Base-by-base conservation (phyloP, 2,329 filamentous ascomycete genomes). In the Apiospora malaysiana region DNA sequence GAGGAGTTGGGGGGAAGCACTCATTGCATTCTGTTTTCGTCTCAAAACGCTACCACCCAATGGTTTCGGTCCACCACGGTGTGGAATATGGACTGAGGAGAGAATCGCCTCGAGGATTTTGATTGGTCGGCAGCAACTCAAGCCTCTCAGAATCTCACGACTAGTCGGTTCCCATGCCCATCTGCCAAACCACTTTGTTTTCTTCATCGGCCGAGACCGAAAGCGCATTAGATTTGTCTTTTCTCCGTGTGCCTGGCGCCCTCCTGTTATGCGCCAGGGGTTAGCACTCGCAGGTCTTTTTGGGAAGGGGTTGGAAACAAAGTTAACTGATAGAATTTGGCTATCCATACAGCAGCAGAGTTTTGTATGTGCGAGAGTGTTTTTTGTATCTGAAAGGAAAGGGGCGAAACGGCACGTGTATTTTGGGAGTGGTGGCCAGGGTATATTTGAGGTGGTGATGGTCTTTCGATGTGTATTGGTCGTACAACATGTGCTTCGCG, bases 1-100 rank as follows among this genome's bases (percentile, higher is more conserved):
- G 75, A 75, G 76, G 77, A 76, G 75, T 77, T 77, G 70, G 76
- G 75, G 73, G 73, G 71, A 37, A 73, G 71, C 23, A 47, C 43
- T 46, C 43, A 49, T n/a, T 49, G 32, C 27, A 56, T 68, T 49
- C 14, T 68, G 73, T 74, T 74, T 74, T 67, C 73, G 14, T 63
- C 18, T 37, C 32, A 63, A 56, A 63, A 18, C 32, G 56, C 32
- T 23, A 32, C n/a, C 56, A 23, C 56, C 56, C 21, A 18, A n/a
- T 40, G 56, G 56, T n/a, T 9, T 40, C 40, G 56, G 56, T 9
- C 32, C 21, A 12, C 56, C 9, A 32, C 18, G 56, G 56, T 40
- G 27, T 23, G 56, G 21, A 40, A 37, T 37, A 45, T 63, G 56
- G 56, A 63, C 32, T 40, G 56, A n/a, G 27, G n/a, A 40, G 32